phyloP scores from a whole-genome alignment of 768 basidiomycete genomes.

The Brasilioporus rufonigricans region DNA sequence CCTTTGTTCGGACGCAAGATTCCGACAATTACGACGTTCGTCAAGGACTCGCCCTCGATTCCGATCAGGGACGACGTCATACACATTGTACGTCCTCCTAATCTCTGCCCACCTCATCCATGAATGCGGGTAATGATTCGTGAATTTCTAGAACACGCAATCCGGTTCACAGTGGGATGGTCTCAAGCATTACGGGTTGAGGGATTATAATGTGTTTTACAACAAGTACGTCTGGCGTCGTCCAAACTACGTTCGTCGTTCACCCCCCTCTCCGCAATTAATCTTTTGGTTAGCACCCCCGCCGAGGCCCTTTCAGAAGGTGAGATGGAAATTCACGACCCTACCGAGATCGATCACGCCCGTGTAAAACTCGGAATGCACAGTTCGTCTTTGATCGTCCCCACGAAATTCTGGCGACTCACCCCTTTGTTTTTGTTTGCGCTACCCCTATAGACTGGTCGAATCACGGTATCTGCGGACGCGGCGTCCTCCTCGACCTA shows the following conservation, averaged over 20 bases:
- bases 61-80: slow-evolving; percentile 46
- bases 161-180: slow-evolving; percentile 74
- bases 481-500: slow-evolving; percentile 65
- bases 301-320: slow-evolving; percentile 43
- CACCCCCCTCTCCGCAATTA: neutral
- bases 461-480: slow-evolving; percentile 65
- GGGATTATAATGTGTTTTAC: slow-evolving; percentile 55
- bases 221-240: slow-evolving; percentile 45
- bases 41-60: slow-evolving; percentile 12
- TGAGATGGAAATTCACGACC: slow-evolving; percentile 45
- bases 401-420: neutral
- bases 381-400: slow-evolving; percentile 41
- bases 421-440: neutral
- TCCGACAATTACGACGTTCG: slow-evolving; percentile 48
- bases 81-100: slow-evolving; percentile 43
- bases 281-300: slow-evolving; percentile 37
- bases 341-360: slow-evolving; percentile 44
- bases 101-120: too few relatives aligned
- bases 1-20: slow-evolving; percentile 54
- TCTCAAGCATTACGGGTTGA: slow-evolving; percentile 54
- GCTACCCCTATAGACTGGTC: slow-evolving; percentile 54
- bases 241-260: neutral
- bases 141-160: slow-evolving; percentile 63
- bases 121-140: neutral
- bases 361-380: slow-evolving; percentile 61